These are phyloP conservation scores for Volvox carteri DNA, from an alignment of 163 green algal species.

Conservation along the genomic window DNA sequence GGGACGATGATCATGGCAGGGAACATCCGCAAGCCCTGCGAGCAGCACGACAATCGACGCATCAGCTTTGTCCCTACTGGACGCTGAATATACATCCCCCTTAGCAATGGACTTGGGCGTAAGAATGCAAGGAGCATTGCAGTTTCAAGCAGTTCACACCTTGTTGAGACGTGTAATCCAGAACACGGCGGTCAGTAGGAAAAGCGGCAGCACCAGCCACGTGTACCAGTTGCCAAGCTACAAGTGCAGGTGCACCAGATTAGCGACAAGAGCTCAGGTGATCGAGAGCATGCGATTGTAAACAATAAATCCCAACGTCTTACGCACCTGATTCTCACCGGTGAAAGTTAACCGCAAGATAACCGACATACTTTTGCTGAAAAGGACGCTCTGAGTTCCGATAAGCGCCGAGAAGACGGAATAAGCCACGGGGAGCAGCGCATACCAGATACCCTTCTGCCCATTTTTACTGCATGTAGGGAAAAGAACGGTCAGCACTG, in stretches of 20 bases:
- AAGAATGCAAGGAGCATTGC: no score
- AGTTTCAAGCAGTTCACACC: constrained; percentile 57
- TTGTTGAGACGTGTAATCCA: constrained; percentile 88
- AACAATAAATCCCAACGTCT: no score
- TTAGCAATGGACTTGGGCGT: no score
- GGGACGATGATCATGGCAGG: constrained; percentile 87
- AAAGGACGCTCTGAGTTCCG: constrained; percentile 91
- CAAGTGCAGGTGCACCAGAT: not conserved
- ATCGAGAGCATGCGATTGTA: no score
- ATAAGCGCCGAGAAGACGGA: constrained; percentile 85
- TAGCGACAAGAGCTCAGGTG: no score
- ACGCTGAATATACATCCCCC: no score
- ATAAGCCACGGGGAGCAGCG: constrained; percentile 85
- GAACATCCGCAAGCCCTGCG: constrained; percentile 78
- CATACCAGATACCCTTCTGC: constrained; percentile 60
- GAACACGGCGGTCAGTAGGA: constrained; percentile 83
- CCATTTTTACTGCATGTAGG: constrained; percentile 57
- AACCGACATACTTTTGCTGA: constrained; percentile 88
- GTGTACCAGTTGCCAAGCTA: constrained; percentile 84
- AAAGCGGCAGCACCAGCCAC: constrained; percentile 82
- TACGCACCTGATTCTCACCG: constrained; percentile 81
- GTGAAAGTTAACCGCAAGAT: constrained; percentile 85
- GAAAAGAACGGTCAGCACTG: no score
- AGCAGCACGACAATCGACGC: not conserved
- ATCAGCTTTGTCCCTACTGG: no score